Percentiles rank a stretch among this genome's conserved stretches.
Conservation (phyloP, 2,329 filamentous ascomycete species). For the Berkeleyomyces rouxiae region DNA sequence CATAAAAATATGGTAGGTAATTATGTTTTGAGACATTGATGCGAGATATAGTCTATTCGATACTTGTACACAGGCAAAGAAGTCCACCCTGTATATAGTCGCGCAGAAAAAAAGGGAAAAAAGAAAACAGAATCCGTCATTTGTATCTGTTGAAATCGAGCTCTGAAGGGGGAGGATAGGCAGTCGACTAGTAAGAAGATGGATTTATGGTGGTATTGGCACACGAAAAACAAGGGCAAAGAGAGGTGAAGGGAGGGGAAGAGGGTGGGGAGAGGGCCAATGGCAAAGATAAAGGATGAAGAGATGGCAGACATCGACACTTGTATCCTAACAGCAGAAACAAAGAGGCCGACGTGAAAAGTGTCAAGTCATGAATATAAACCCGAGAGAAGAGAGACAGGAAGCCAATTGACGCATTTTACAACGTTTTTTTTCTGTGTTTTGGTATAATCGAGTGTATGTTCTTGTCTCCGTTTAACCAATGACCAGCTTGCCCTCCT, state of each 20-base stretch:
- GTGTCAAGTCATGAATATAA: slow-evolving; percentile 4
- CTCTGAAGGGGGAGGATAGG: neutral
- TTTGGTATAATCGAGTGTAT: slow-evolving; percentile 9
- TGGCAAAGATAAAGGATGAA: neutral
- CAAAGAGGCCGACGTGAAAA: neutral
- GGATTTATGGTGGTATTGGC: slow-evolving; percentile 7
- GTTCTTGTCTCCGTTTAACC: slow-evolving; percentile 45
- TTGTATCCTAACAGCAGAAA: neutral
- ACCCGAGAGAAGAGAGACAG: slow-evolving; percentile 1
- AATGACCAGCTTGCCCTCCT: slow-evolving; percentile 77
- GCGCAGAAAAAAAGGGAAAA: slow-evolving; percentile 1
- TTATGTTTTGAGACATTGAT: slow-evolving; percentile 1
- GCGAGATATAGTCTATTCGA: slow-evolving; percentile 10
- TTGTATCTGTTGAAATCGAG: slow-evolving; percentile 5
- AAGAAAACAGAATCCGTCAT: slow-evolving; percentile 6
- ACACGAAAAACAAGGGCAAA: neutral
- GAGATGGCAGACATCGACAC: neutral
- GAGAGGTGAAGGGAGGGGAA: neutral
- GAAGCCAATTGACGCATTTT: slow-evolving; percentile 11
- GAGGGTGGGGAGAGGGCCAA: neutral
- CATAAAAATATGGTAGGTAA: neutral
- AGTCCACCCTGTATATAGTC: slow-evolving; percentile 1
- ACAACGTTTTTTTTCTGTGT: slow-evolving; percentile 9
- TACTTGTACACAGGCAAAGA: neutral
- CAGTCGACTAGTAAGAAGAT: slow-evolving; percentile 1